phyloP scores from a whole-genome alignment of 2,329 filamentous ascomycete species.

The Dryadomyces quercus-mongolicae region DNA sequence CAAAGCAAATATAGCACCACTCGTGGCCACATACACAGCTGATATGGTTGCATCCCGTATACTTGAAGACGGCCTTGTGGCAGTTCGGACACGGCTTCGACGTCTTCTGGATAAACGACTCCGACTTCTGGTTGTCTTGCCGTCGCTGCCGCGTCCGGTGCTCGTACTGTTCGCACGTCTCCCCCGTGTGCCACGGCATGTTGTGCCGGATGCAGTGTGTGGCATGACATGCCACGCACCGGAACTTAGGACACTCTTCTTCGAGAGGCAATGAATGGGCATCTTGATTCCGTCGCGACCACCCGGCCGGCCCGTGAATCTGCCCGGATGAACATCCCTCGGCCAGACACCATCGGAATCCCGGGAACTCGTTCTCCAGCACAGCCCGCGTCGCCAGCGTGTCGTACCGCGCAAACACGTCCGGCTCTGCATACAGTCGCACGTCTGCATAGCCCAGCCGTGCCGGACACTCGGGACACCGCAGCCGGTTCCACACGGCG shows the following conservation, averaged over 20 bases:
- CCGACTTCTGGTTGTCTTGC: conserved; percentile 21
- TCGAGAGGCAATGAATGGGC: neutral
- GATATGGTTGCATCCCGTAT: conserved; percentile 26
- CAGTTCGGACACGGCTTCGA: conserved; percentile 24
- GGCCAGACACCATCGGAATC: conserved; percentile 27
- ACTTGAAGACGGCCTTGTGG: conserved; percentile 22
- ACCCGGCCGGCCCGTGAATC: conserved; percentile 15
- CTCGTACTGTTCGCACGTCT: conserved; percentile 25
- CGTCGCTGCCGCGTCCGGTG: conserved; percentile 16
- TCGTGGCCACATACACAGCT: conserved; percentile 27
- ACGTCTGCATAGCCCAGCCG: conserved; percentile 20
- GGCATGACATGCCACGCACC: conserved; percentile 20
- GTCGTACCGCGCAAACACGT: conserved; percentile 23
- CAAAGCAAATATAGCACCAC: conserved; percentile 27
- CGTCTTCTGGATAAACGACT: conserved; percentile 19
- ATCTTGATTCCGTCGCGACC: neutral
- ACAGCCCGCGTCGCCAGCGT: conserved; percentile 19
- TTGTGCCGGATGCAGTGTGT: conserved; percentile 22
- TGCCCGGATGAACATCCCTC: conserved; percentile 23
- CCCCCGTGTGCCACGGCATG: conserved; percentile 23
- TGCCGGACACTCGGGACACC: conserved; percentile 23
- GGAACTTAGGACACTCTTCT: conserved; percentile 18
- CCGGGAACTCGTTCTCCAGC: conserved; percentile 15
- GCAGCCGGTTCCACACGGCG: conserved; percentile 20
- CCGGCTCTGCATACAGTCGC: conserved; percentile 14